Percentiles rank a stretch among this genome's conserved stretches.
These are phyloP conservation scores for Epichloe sibirici DNA, from an alignment of 2,329 filamentous ascomycete genomes.

Conservation along the genomic window DNA sequence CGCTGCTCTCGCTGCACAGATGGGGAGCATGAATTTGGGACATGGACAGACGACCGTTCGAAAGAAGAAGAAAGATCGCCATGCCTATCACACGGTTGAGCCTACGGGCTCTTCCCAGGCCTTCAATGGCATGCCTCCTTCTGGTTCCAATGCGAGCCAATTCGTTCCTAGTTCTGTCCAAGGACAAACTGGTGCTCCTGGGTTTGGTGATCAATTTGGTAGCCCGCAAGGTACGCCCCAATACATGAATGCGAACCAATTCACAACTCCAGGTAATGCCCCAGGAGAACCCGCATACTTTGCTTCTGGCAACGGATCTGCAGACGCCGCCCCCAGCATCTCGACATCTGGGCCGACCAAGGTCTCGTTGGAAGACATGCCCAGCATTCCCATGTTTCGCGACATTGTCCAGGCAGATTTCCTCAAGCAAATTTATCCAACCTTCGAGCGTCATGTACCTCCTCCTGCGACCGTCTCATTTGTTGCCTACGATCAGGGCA, in stretches of 20 bases:
- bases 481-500: slow-evolving; percentile 91
- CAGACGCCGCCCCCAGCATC: slow-evolving; percentile 21
- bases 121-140: slow-evolving; percentile 55
- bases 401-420: slow-evolving; percentile 77
- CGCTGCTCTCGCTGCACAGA: slow-evolving; percentile 52
- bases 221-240: slow-evolving; percentile 32
- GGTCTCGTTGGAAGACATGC: slow-evolving; percentile 85
- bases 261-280: slow-evolving; percentile 45
- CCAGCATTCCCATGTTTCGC: slow-evolving; percentile 76
- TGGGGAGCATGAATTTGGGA: slow-evolving; percentile 64
- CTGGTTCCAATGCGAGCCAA: slow-evolving; percentile 34
- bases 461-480: slow-evolving; percentile 82
- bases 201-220: slow-evolving; percentile 32
- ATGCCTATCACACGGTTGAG: slow-evolving; percentile 82
- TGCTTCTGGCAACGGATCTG: slow-evolving; percentile 11
- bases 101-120: slow-evolving; percentile 54
- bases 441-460: slow-evolving; percentile 86
- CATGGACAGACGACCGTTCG: slow-evolving; percentile 36
- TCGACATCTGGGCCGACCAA: slow-evolving; percentile 28
- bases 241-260: slow-evolving; percentile 36
- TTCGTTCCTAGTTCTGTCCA: slow-evolving; percentile 23
- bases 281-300: slow-evolving; percentile 15
- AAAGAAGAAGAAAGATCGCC: slow-evolving; percentile 87
- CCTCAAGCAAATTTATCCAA: slow-evolving; percentile 79
- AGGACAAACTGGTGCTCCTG: slow-evolving; percentile 14